Evolutionary conservation across 768 basidiomycete species (phyloP).

Genomic region (Podaxis rugospora): DNA sequence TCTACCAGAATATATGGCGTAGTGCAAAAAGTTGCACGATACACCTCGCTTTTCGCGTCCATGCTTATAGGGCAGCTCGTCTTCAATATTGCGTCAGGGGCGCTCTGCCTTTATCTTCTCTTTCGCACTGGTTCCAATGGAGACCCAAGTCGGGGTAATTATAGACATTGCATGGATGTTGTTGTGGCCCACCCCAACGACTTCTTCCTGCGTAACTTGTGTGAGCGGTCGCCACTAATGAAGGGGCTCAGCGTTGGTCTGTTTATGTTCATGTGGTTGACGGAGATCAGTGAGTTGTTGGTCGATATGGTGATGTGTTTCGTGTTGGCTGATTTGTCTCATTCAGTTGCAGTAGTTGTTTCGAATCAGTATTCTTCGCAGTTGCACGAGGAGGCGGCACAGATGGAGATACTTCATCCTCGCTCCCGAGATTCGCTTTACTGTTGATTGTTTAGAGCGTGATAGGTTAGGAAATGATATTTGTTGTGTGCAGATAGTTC

Average conservation of each 20-base stretch:
- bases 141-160: background rate
- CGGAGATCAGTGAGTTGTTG: background rate
- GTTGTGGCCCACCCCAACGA: background rate
- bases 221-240: background rate
- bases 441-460: background rate
- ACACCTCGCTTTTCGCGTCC: slow-evolving; percentile 16
- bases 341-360: background rate
- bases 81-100: slow-evolving; percentile 24
- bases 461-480: background rate
- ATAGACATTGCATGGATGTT: slow-evolving; percentile 5
- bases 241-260: slow-evolving; percentile 1
- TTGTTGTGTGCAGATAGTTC: background rate
- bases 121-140: slow-evolving; percentile 16
- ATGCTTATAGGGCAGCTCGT: slow-evolving; percentile 23
- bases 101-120: slow-evolving; percentile 23
- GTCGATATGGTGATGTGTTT: background rate
- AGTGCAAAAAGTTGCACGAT: slow-evolving; percentile 7
- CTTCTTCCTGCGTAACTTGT: slow-evolving; percentile 4
- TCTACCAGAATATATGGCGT: slow-evolving; percentile 17
- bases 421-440: slow-evolving; percentile 4
- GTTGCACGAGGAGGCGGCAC: slow-evolving; percentile 3
- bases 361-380: slow-evolving; percentile 3
- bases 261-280: slow-evolving; percentile 6
- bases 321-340: background rate
- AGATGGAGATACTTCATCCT: slow-evolving; percentile 1